phyloP scores from a whole-genome alignment of 768 basidiomycete genomes.

The Naganishia vishniacii region DNA sequence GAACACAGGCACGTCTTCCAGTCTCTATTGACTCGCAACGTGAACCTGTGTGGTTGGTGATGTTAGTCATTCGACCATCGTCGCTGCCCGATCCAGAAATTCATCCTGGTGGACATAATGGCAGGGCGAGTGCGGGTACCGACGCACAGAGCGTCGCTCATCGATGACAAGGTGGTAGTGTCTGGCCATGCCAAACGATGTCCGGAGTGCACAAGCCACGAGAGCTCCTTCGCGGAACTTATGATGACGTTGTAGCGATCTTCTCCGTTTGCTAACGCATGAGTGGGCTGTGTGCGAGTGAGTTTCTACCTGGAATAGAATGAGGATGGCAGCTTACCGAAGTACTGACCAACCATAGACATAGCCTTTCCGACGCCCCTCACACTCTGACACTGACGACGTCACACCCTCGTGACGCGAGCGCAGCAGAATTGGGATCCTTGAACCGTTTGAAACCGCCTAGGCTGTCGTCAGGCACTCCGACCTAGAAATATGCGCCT shows the following conservation, averaged over 20 bases:
- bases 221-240: slow-evolving; percentile 23
- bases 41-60: slow-evolving; percentile 30
- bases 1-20: slow-evolving; percentile 28
- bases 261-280: slow-evolving; percentile 22
- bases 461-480: neutral
- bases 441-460: slow-evolving; percentile 7
- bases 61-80: slow-evolving; percentile 24
- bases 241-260: slow-evolving; percentile 32
- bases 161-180: slow-evolving; percentile 30
- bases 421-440: slow-evolving; percentile 22
- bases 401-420: slow-evolving; percentile 15
- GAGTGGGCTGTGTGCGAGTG: neutral
- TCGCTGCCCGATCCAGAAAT: too few relatives aligned
- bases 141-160: slow-evolving; percentile 31
- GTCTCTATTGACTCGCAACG: slow-evolving; percentile 22
- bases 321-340: too few relatives aligned
- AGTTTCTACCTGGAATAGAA: too few relatives aligned
- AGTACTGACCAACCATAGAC: too few relatives aligned
- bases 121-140: slow-evolving; percentile 31
- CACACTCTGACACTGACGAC: slow-evolving; percentile 14
- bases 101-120: too few relatives aligned
- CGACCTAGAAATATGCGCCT: neutral
- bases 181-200: slow-evolving; percentile 31
- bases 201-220: slow-evolving; percentile 36
- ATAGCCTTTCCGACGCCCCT: too few relatives aligned